Base-by-base conservation (phyloP, 345 rosid species). In the Cardiospermum halicacabum region DNA sequence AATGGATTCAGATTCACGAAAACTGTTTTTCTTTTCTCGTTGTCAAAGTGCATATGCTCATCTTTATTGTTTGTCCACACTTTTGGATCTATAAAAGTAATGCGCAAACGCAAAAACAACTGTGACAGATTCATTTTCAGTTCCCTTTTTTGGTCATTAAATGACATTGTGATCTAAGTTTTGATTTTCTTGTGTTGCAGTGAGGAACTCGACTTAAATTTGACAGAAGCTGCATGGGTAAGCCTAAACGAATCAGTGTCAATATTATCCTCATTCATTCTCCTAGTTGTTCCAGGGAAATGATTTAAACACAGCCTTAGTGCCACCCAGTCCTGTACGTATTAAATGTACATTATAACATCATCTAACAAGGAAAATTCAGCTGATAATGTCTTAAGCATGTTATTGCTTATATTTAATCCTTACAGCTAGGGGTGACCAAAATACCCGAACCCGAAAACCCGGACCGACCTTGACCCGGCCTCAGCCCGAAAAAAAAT, bases 151-250 rank as follows among this genome's bases (percentile, higher is more conserved):
- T 27, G 48, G 5, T 51, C 54, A 47, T 26, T 43, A 45, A 32
- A 27, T 65, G 16, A 36, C 22, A 47, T 60, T 25, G 37, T 28
- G 54, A 50, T 39, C 55, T 50, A 28, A 54, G 36, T 68, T 54
- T 22, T 26, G 30, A 45, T 69, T 42, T 40, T 16, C 51, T 15
- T 74, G 67, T 8, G 56, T 55, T 85, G 88, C 89, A 90, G 97
- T 67, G 97, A 90, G 84, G 95, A 86, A 69, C 82, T 93, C 80
- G 61, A 54, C 75, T 77, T 90, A 60, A 93, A 93, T 78, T 78
- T 93, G 81, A 88, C 87, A 39, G 98, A 93, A 73, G 98, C 98
- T 76, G 96, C 98, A 54, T 84, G 96, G 98, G 97, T 93, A 84
- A 80, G 85, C 67, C 53, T 24, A 56, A 51, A 47, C 63, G 30